phyloP scores from a whole-genome alignment of 352 stramenopile genomes.

The Globisporangium alternatum region DNA sequence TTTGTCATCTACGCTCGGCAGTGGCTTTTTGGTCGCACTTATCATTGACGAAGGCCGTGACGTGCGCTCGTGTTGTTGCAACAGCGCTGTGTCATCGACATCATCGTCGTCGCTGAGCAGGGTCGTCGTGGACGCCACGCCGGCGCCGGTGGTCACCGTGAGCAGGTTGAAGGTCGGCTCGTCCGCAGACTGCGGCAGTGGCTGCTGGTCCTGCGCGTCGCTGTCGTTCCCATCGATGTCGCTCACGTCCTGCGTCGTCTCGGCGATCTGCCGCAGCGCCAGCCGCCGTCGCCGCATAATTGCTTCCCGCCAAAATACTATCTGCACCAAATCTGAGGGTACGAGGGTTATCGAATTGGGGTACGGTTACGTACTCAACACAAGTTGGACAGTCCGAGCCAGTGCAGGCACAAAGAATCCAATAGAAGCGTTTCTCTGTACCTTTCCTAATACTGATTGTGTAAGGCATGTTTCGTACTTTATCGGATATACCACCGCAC shows the following conservation, averaged over 20 bases:
- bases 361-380: neutral
- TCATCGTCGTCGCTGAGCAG: conserved; percentile 11
- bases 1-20: neutral
- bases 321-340: too few species aligned
- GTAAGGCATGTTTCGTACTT: neutral
- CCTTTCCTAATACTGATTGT: too few species aligned
- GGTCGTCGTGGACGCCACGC: neutral
- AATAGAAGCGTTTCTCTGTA: neutral
- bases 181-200: neutral
- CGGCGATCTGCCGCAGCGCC: conserved; percentile 26
- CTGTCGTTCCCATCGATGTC: conserved; percentile 18
- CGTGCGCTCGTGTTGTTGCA: neutral
- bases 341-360: neutral
- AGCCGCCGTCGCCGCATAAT: conserved; percentile 24
- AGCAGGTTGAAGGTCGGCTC: conserved; percentile 21
- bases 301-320: conserved; percentile 5
- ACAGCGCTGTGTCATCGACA: neutral
- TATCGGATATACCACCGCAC: neutral
- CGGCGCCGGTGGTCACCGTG: neutral
- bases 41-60: neutral
- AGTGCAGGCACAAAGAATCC: neutral
- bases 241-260: conserved; percentile 19
- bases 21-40: neutral
- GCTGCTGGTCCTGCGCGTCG: conserved; percentile 7
- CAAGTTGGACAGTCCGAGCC: neutral